Conservation (phyloP, 768 basidiomycete species). For the Nidularia sp. region DNA sequence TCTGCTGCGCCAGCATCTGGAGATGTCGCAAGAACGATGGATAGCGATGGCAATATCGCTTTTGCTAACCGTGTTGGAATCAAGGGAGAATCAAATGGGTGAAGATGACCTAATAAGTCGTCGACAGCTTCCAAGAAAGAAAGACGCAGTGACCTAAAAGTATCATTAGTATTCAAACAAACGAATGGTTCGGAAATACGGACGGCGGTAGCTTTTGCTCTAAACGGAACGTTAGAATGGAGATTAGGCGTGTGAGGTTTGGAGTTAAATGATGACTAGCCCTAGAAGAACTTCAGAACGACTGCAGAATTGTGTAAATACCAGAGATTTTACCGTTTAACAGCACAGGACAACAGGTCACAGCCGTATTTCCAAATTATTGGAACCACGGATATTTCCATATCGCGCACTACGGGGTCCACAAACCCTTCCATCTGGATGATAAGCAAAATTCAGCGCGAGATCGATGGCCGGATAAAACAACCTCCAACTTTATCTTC, state of each 20-base stretch:
- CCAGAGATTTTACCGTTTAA: slow-evolving; percentile 37
- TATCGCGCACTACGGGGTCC: slow-evolving; percentile 45
- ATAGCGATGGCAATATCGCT: slow-evolving; percentile 44
- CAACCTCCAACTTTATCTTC: slow-evolving; percentile 49
- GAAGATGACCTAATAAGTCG: slow-evolving; percentile 36
- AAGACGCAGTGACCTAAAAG: slow-evolving; percentile 29
- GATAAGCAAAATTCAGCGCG: slow-evolving; percentile 5
- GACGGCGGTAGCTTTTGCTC: slow-evolving; percentile 53
- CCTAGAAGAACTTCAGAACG: slow-evolving; percentile 30
- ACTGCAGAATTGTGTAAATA: not conserved
- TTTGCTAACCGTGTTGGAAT: slow-evolving; percentile 51
- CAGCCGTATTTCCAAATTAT: slow-evolving; percentile 52
- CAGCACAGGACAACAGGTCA: slow-evolving; percentile 42
- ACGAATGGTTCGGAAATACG: slow-evolving; percentile 12
- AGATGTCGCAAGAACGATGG: slow-evolving; percentile 40
- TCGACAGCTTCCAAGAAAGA: slow-evolving; percentile 41
- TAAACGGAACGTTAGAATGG: slow-evolving; percentile 52
- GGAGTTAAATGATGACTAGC: slow-evolving; percentile 51
- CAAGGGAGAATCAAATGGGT: slow-evolving; percentile 43
- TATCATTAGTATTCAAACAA: not conserved
- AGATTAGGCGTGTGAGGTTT: slow-evolving; percentile 47
- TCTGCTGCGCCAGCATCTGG: slow-evolving; percentile 20
- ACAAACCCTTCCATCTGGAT: slow-evolving; percentile 41
- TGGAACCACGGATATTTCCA: slow-evolving; percentile 53
- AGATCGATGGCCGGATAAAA: not conserved